A percentile compares a stretch with the other conserved stretches of the same genome.
phyloP scores from a whole-genome alignment of 2,329 filamentous ascomycete species.

The Aureobasidium sp. region DNA sequence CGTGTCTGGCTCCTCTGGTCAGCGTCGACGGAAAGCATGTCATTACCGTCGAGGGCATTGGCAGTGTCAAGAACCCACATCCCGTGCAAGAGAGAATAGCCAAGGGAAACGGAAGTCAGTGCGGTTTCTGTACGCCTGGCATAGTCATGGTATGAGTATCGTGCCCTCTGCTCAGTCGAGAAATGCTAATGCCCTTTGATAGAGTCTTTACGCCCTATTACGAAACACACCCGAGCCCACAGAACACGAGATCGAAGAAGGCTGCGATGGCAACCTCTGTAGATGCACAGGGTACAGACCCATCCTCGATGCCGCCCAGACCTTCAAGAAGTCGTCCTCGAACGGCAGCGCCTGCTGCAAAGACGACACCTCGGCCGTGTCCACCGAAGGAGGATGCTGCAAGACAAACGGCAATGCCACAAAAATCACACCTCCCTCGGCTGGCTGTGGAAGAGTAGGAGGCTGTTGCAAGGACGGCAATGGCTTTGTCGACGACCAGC shows the following conservation, averaged over 20 bases:
- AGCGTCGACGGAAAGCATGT: constrained; percentile 97
- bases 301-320: constrained; percentile 89
- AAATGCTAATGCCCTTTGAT: neutral
- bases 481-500: constrained; percentile 35
- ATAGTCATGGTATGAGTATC: constrained; percentile 70
- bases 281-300: constrained; percentile 92
- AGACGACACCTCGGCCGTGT: neutral
- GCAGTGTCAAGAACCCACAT: constrained; percentile 78
- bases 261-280: constrained; percentile 94
- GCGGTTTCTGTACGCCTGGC: constrained; percentile 90
- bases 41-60: constrained; percentile 95
- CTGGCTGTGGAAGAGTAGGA: constrained; percentile 48
- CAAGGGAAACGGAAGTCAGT: constrained; percentile 87
- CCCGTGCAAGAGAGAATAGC: constrained; percentile 87
- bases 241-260: constrained; percentile 83
- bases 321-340: constrained; percentile 59
- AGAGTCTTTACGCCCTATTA: constrained; percentile 86
- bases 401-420: constrained; percentile 47
- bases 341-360: constrained; percentile 44
- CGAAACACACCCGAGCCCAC: constrained; percentile 74
- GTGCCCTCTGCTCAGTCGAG: neutral
- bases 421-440: constrained; percentile 17
- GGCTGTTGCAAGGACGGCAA: constrained; percentile 27
- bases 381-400: neutral
- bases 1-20: constrained; percentile 84